Conservation (phyloP, 768 basidiomycete species). For the Russula emetica region DNA sequence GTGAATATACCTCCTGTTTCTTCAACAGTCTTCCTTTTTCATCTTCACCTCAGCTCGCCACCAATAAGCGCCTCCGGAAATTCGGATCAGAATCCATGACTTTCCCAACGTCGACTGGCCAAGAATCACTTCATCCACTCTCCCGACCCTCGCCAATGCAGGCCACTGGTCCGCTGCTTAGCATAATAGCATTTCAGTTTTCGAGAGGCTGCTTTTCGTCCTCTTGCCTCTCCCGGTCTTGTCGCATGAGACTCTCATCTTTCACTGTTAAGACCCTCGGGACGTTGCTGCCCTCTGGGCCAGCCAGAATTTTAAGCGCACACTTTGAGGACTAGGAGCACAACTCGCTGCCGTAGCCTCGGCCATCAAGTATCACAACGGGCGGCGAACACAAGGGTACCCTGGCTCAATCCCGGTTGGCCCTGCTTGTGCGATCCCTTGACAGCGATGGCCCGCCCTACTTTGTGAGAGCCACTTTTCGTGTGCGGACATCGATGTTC, state of each 20-base stretch:
- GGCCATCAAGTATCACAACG: neutral
- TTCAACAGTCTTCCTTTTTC: neutral
- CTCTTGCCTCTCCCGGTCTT: constrained; percentile 1
- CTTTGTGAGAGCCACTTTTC: neutral
- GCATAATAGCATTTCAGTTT: constrained; percentile 1
- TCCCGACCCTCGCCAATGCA: neutral
- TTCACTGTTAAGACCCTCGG: neutral
- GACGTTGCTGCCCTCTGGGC: neutral
- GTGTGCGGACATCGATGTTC: neutral
- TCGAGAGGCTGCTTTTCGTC: neutral
- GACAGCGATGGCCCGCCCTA: neutral
- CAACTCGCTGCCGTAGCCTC: neutral
- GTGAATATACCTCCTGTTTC: no score
- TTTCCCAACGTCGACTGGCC: no score
- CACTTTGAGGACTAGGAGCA: neutral
- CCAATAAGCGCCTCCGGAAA: neutral
- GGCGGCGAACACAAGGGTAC: neutral
- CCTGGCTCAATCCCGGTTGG: neutral
- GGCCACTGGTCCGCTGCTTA: neutral
- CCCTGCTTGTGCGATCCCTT: neutral
- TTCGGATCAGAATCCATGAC: neutral
- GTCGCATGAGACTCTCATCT: neutral
- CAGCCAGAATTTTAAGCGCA: neutral
- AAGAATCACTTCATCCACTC: neutral
- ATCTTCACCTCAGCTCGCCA: neutral